Base-by-base conservation (phyloP, 306 rosid species). In the Acacia melanoxylon region DNA sequence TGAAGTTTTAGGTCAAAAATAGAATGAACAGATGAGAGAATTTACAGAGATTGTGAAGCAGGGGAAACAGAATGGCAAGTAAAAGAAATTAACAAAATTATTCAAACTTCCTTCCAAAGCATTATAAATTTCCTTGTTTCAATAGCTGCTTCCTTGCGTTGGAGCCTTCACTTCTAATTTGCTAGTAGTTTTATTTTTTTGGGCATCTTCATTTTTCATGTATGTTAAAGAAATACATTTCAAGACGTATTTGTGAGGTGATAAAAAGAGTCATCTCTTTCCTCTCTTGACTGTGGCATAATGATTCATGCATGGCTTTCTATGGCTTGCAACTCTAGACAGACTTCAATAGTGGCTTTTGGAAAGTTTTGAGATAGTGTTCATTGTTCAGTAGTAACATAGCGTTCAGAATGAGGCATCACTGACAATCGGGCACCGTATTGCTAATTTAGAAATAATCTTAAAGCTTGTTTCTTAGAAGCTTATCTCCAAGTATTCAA, bases 131-230 rank as follows among this genome's bases (percentile, higher is more conserved):
- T 80, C 74, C 6, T 72, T 72, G 19, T 44, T 42, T 59, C 8
- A 41, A 20, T 11, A 42, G 33, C 19, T 68, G 15, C 31, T 2
- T 20, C 66, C n/a, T 37, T 69, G 5, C 12, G 44, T 11, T 35
- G 11, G n/a, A 52, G 8, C 16, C 27, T 54, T n/a, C 65, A 25
- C 31, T 68, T 69, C 16, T 69, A 10, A n/a, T 54, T 54, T 61
- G 14, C 66, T 59, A 10, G 33, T 31, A 31, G 74, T 45, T 45
- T 58, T 51, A 0, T 72, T 45, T 79, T 15, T 59, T n/a, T 44
- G 0, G 62, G 78, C 29, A 72, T 72, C 78, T 80, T 80, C 73
- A 45, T 37, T 63, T 72, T 27, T 51, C 48, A 52, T 35, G 67
- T 35, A 5, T 20, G 12, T 44, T 42, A 46, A 59, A 80, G 72